Base-by-base conservation (phyloP, 1,284 basidiomycete species). In the Stygiomarasmius scandens region DNA sequence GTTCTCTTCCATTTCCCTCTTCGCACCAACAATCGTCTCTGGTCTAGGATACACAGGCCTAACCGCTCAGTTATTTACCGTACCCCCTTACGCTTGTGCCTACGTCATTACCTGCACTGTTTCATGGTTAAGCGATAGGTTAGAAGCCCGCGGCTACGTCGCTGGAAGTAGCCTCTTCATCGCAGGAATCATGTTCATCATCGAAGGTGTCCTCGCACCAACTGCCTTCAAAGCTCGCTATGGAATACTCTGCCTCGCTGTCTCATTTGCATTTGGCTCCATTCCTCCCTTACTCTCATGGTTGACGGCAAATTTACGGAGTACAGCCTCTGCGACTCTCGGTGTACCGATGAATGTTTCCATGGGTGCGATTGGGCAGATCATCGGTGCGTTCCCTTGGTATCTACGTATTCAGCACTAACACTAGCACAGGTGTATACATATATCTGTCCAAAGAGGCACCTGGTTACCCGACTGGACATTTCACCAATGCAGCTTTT, bases 41-140 rank as follows among this genome's bases (percentile, higher is more conserved):
- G 73, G 69, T 12, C 66, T 83, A 19, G 82, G 82, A 2, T 80
- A 79, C 66, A 70, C 69, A 24, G 70, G 71, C 34, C 73, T 81
- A 9, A 61, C 69, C 32, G 80, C 82, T 1, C 82, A 85, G 65
- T 74, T 85, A n/a, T 78, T 80, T 70, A 81, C 81, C 2, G 83
- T 85, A 1, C 83, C 83, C 23, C 80, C 81, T 16, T 83, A 79
- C 49, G 75, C 74, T 16, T 67, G 71, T n/a, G 74, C 72, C n/a
- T 74, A 71, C 56, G 63, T 74, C 29, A 63, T 72, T 19, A 74
- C 72, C 1, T 60, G 74, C n/a, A 23, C 53, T 2, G 58, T 59
- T 8, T 56, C 64, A 20, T 67, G 62, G 59, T 54, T 60, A 19
- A 63, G 62, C 2, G 66, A 68, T 48, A 53, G 24, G 58, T 60